Percentiles rank a stretch among this genome's conserved stretches.
Conservation (phyloP, 139 green algal genomes). For the Haematococcus sp. region DNA sequence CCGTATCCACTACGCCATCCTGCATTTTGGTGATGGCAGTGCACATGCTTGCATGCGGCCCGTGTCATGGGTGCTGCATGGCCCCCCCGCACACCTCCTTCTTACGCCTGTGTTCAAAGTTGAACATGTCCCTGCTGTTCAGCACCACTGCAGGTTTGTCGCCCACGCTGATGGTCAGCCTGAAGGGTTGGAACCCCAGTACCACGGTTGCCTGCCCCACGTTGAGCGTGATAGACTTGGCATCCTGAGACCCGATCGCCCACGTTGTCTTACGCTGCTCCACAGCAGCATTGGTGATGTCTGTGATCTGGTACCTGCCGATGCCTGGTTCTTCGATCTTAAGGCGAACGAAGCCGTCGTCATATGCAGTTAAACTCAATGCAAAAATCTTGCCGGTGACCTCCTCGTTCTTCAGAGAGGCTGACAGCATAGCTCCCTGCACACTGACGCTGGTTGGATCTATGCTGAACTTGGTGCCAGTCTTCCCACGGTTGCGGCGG, state of each 20-base stretch:
- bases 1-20: too few relatives aligned
- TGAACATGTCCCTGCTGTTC: slow-evolving; percentile 80
- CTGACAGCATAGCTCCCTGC: slow-evolving; percentile 38
- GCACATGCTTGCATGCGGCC: background rate
- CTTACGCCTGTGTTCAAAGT: slow-evolving; percentile 80
- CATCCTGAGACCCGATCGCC: slow-evolving; percentile 8
- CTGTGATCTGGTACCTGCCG: slow-evolving; percentile 68
- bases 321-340: slow-evolving; percentile 67
- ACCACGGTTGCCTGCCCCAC: slow-evolving; percentile 25
- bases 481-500: slow-evolving; percentile 62
- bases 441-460: slow-evolving; percentile 49
- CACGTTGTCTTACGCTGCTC: slow-evolving; percentile 19
- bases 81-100: slow-evolving; percentile 52
- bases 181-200: slow-evolving; percentile 66
- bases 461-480: slow-evolving; percentile 54
- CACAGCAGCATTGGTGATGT: slow-evolving; percentile 64
- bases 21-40: background rate
- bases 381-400: slow-evolving; percentile 25
- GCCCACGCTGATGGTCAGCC: slow-evolving; percentile 48
- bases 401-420: slow-evolving; percentile 47
- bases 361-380: slow-evolving; percentile 66
- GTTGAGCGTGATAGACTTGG: slow-evolving; percentile 4
- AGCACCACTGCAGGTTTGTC: slow-evolving; percentile 53
- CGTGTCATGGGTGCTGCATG: background rate
- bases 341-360: slow-evolving; percentile 68